Evolutionary conservation across 2,329 filamentous ascomycete species (phyloP), one percentile per base, ranked within the genome.

Genomic region (Orbilia javanica): DNA sequence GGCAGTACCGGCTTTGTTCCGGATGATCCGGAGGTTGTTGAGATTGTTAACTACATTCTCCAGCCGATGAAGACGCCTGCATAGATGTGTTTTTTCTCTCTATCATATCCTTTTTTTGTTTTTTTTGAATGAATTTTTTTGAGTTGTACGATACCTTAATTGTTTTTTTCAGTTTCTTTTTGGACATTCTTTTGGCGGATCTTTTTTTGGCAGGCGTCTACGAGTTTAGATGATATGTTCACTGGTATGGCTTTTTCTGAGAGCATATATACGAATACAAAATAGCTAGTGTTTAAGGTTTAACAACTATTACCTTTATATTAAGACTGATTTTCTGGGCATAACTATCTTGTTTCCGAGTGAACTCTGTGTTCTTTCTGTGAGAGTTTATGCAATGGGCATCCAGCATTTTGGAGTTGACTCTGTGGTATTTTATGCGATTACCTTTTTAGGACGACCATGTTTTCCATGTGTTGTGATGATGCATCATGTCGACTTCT

Each of bases 31-130:
- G 50, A 66, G 18, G 60, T 42, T 15, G 13, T 66, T 44, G 60
- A 77, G 48, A 71, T 77, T 29, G 57, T 65, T 8, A 71, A 71
- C 18, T 77, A 68, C 42, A 62, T 77, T 36, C 55, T 65, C 27
- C 57, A 71, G 18, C 66, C 57, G 2, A 22, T 69, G 64, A 53
- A 42, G 36, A 4, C 39, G 36, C 8, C 27, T 2, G n/a, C 29
- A 18, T 7, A 22, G 8, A 4, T 22, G 27, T 25, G 3, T 5
- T 50, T 25, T 11, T 4, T 52, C 27, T 39, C n/a, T 39, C 11
- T 53, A n/a, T 31, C 3, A 27, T 53, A 10, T 18, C 50, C 13
- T 31, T 20, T 44, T 44, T 20, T 20, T n/a, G n/a, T 44, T 44
- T n/a, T 2, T 42, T 44, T 44, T 2, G 5, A 44, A 44, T n/a